Base-by-base conservation (phyloP, 495 filamentous ascomycete species). In the Penicillium subrubescens region DNA sequence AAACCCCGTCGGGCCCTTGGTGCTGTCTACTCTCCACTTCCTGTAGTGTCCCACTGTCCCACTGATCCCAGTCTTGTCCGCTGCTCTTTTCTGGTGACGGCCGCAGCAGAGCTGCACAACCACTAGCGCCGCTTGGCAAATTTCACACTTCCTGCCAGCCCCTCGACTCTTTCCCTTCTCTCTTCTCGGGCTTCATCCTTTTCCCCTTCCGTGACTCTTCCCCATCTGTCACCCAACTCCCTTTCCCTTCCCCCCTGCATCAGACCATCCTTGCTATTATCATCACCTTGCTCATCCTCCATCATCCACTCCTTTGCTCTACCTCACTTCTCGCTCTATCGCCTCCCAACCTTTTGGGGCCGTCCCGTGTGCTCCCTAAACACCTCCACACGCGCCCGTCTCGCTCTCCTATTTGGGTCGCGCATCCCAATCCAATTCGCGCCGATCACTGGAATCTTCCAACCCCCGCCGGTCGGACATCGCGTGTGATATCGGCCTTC, bases 61-160 rank as follows among this genome's bases (percentile, higher is more conserved):
- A 27, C 25, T 27, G 25, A 27, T 27, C 25, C 29, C 17, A 15
- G 53, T 33, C 31, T 29, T 5, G 23, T 67, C 66, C 56, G 56
- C 35, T 50, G 41, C 62, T 71, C 31, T 69, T 61, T 61, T 61
- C 56, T 69, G 54, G 71, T 79, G 73, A 76, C 75, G 74, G 72
- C 73, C 70, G 65, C 68, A 58, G 39, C 70, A 79, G 25, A 34
- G 75, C 75, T 81, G 69, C 80, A 66, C 77, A 80, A 79, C 80
- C 80, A 81, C 80, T 82, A 82, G 80, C 74, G 77, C 63, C 54
- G 41, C 77, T 82, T 81, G 79, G 77, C 78, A 71, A 70, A 71
- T 75, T 80, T 75, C 64, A 62, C 78, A 74, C 73, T 79, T 79
- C 71, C 71, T 76, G 71, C 73, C 77, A 77, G 77, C 79, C 80